phyloP scores from a whole-genome alignment of 2,329 filamentous ascomycete genomes.

The Lasiodiplodia citricola region DNA sequence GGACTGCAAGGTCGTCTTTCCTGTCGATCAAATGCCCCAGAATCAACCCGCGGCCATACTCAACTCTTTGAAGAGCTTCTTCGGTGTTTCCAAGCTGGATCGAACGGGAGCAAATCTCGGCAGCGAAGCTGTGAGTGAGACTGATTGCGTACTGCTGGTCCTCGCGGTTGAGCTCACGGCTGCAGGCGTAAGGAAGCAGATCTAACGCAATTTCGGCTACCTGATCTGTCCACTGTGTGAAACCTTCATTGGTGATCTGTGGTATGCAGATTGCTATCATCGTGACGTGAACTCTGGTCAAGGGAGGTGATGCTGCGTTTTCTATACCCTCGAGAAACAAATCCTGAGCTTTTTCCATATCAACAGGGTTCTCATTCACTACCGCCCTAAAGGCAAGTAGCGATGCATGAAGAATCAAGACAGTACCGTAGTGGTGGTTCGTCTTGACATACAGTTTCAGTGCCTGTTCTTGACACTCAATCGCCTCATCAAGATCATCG shows the following conservation, averaged over 20 bases:
- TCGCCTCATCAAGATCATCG: too few relatives aligned
- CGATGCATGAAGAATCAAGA: too few relatives aligned
- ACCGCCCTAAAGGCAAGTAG: too few relatives aligned
- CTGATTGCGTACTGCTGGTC: neutral
- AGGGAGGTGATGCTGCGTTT: too few relatives aligned
- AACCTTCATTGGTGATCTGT: neutral
- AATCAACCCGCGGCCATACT: neutral
- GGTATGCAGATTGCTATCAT: too few relatives aligned
- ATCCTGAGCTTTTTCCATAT: too few relatives aligned
- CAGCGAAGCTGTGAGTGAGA: neutral
- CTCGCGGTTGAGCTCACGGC: neutral
- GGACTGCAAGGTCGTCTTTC: neutral
- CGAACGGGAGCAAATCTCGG: neutral
- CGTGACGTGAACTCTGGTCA: too few relatives aligned
- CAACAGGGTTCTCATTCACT: too few relatives aligned
- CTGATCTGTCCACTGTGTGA: neutral
- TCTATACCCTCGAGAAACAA: too few relatives aligned
- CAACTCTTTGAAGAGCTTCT: neutral
- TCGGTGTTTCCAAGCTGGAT: neutral
- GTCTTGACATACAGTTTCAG: too few relatives aligned
- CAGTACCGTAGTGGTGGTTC: accelerated
- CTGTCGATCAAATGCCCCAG: neutral
- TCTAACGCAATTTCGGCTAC: neutral
- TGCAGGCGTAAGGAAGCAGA: neutral
- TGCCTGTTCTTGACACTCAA: too few relatives aligned